Evolutionary conservation across 176 grass and related monocot species (phyloP).

Genomic region (Echinochloa phyllopogon): DNA sequence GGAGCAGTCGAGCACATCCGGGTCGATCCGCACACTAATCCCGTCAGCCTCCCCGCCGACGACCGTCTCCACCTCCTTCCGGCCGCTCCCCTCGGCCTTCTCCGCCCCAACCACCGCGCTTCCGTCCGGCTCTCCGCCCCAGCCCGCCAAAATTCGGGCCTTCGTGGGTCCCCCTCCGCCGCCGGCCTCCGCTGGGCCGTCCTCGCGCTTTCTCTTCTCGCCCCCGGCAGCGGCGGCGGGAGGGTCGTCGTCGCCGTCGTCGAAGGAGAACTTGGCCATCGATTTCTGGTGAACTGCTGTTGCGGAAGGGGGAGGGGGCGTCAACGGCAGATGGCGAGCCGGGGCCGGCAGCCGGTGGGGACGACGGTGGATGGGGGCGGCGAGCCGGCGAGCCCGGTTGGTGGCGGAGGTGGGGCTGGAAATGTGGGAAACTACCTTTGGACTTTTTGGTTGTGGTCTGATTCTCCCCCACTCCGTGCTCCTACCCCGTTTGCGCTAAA

Average conservation of each 20-base stretch:
- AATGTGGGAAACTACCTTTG: neutral
- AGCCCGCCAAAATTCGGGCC: neutral
- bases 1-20: slow-evolving; percentile 75
- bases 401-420: neutral
- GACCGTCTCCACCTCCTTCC: neutral
- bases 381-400: neutral
- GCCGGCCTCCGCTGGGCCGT: neutral
- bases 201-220: slow-evolving; percentile 45
- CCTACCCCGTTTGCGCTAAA: neutral
- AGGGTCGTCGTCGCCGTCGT: slow-evolving; percentile 52
- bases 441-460: too few relatives aligned
- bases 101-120: neutral
- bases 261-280: slow-evolving; percentile 74
- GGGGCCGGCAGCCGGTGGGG: neutral
- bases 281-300: neutral
- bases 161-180: neutral
- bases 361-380: neutral
- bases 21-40: slow-evolving; percentile 66
- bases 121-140: neutral
- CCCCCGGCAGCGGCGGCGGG: neutral
- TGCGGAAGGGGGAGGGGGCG: neutral
- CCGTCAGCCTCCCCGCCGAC: neutral
- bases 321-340: neutral
- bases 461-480: too few relatives aligned
- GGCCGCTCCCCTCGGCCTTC: neutral